A percentile compares a stretch with the other conserved stretches of the same genome.
These are phyloP conservation scores for Aspergillus nidulans DNA, from an alignment of 495 filamentous ascomycete species.

Conservation along the genomic window DNA sequence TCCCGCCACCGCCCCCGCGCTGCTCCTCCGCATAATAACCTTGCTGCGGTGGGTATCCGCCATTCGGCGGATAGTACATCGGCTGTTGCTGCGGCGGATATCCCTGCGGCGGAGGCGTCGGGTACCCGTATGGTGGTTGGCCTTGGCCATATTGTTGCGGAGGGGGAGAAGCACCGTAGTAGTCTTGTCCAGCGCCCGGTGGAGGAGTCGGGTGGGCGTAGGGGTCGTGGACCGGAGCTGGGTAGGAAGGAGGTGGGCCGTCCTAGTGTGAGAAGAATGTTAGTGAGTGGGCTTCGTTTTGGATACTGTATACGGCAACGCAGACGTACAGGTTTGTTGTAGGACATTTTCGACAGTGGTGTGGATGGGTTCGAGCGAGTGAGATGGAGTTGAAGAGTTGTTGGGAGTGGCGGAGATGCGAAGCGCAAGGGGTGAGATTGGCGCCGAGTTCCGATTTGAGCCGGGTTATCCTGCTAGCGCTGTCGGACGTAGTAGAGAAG, in stretches of 20 bases:
- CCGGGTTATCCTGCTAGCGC: too few species aligned
- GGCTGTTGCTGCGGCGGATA: conserved; percentile 26
- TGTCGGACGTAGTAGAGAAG: not conserved
- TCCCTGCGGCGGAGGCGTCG: conserved; percentile 3
- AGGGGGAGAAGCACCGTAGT: conserved; percentile 25
- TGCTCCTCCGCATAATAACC: conserved; percentile 39
- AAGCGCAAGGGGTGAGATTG: not conserved
- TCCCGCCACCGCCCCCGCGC: conserved; percentile 27
- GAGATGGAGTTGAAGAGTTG: not conserved
- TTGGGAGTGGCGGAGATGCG: not conserved
- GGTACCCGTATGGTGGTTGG: conserved; percentile 13
- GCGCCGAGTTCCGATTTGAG: not conserved
- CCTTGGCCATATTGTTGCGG: conserved; percentile 21
- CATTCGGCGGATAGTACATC: conserved; percentile 42
- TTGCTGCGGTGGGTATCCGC: conserved; percentile 39
- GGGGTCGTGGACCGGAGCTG: conserved; percentile 28
- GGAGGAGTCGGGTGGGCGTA: conserved; percentile 22
- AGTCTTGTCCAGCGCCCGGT: conserved; percentile 25
- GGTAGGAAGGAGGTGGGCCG: conserved; percentile 40
- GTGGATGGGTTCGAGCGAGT: not conserved
- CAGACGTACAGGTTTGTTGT: conserved; percentile 34
- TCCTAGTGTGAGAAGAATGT: conserved; percentile 27
- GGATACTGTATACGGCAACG: not conserved
- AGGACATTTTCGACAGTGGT: conserved; percentile 26
- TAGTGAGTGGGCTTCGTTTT: not conserved